Evolutionary conservation across 1,284 basidiomycete species (phyloP).

Genomic region (Meripilus lineatus): DNA sequence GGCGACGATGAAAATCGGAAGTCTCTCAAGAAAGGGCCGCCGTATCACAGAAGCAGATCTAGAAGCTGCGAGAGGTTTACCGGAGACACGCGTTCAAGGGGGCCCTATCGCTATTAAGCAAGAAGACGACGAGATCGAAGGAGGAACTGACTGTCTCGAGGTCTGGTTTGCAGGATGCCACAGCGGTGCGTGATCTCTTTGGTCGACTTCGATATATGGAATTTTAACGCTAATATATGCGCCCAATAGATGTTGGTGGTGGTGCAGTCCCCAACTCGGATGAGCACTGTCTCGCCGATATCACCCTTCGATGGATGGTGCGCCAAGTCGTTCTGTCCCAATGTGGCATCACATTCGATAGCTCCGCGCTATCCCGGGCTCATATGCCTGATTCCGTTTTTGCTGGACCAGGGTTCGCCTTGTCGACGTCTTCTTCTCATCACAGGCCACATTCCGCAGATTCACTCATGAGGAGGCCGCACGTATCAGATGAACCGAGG

Average conservation of each 20-base stretch:
- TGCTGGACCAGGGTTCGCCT: slow-evolving; percentile 12
- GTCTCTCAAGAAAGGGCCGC: no score
- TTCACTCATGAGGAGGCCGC: no score
- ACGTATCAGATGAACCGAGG: no score
- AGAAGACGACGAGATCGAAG: slow-evolving; percentile 2
- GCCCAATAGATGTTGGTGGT: slow-evolving; percentile 61
- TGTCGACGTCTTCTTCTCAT: not conserved
- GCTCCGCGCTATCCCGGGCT: slow-evolving; percentile 30
- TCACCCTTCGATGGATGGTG: slow-evolving; percentile 74
- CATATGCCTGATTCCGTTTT: slow-evolving; percentile 27
- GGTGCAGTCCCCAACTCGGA: slow-evolving; percentile 45
- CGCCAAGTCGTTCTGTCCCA: slow-evolving; percentile 41
- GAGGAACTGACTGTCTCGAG: slow-evolving; percentile 25
- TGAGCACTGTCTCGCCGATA: slow-evolving; percentile 44
- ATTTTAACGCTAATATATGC: not conserved
- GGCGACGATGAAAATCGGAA: no score
- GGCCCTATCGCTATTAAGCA: not conserved
- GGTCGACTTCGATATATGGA: not conserved
- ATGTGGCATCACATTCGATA: slow-evolving; percentile 52
- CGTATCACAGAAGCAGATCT: no score
- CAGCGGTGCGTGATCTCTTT: slow-evolving; percentile 16
- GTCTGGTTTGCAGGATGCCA: slow-evolving; percentile 32
- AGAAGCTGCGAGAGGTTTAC: no score
- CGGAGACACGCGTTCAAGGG: no score
- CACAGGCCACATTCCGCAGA: not conserved